Evolutionary conservation across 805 yeast genomes (phyloP).

Genomic region (Trichomonascus vanleenenianus): DNA sequence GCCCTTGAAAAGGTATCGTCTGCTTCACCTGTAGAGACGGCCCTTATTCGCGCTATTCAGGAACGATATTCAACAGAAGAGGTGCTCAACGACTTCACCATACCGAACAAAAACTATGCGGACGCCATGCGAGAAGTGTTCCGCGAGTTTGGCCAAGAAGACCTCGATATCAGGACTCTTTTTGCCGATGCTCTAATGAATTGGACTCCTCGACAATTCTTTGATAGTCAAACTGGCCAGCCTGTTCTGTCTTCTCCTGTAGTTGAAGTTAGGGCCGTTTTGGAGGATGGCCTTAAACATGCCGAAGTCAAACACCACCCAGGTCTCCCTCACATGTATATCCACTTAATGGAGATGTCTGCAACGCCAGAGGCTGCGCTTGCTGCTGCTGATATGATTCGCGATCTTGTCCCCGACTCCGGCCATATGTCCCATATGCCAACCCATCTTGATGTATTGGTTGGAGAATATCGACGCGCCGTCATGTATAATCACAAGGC

Average conservation of each 20-base stretch:
- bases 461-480: slow-evolving; percentile 1
- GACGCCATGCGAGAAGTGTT: background rate
- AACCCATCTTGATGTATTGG: background rate
- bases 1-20: background rate
- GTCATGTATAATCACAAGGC: background rate
- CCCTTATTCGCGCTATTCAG: background rate
- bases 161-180: background rate
- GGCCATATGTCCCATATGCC: slow-evolving; percentile 1
- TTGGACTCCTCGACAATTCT: background rate
- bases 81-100: background rate
- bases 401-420: background rate
- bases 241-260: background rate
- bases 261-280: background rate
- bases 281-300: background rate
- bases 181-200: background rate
- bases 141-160: background rate
- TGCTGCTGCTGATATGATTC: background rate
- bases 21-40: background rate
- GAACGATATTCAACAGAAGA: background rate
- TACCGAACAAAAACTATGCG: background rate
- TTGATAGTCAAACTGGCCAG: background rate
- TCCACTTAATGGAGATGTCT: slow-evolving; percentile 1
- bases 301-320: background rate
- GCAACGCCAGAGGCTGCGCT: background rate
- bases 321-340: background rate